These are phyloP conservation scores for Thermothelomyces thermophilus DNA, from an alignment of 2,329 filamentous ascomycete species.

Conservation along the genomic window DNA sequence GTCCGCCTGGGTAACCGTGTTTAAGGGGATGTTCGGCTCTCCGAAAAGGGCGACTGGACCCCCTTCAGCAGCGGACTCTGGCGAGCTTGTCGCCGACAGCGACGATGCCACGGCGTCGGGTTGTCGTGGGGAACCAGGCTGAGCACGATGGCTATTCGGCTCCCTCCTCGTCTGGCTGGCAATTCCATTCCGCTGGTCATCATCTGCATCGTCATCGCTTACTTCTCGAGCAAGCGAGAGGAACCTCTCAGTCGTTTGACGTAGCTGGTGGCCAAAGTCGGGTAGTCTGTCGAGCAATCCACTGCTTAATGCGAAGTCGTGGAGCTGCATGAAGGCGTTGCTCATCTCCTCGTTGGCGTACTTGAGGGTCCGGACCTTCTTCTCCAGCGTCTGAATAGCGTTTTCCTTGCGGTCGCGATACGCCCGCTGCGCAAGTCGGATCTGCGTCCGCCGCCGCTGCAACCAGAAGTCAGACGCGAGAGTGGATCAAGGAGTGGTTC, in stretches of 20 bases:
- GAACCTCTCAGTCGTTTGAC: constrained; percentile 51
- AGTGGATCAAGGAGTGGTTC: not conserved
- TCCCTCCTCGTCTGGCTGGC: not conserved
- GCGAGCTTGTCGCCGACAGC: too few species aligned
- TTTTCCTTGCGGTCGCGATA: constrained; percentile 81
- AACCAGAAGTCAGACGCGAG: constrained; percentile 28
- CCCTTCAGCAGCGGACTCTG: not conserved
- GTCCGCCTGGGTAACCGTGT: constrained; percentile 16
- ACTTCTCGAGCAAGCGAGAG: constrained; percentile 46
- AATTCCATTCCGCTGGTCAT: constrained; percentile 22
- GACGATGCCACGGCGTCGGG: too few species aligned
- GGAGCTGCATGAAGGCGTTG: constrained; percentile 60
- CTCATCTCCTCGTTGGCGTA: constrained; percentile 67
- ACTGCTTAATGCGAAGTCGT: constrained; percentile 52
- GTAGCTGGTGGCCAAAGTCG: constrained; percentile 51
- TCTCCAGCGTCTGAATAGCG: constrained; percentile 66
- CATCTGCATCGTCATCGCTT: constrained; percentile 33
- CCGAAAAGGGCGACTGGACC: constrained; percentile 18
- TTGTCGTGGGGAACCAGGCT: not conserved
- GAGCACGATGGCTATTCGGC: not conserved
- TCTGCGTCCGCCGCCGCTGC: constrained; percentile 74
- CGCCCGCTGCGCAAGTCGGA: constrained; percentile 76
- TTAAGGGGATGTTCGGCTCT: constrained; percentile 27
- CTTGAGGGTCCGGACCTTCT: constrained; percentile 62
- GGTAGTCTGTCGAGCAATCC: constrained; percentile 53